These are phyloP conservation scores for Blastobotrys parvus DNA, from an alignment of 805 yeast species.

Conservation along the genomic window DNA sequence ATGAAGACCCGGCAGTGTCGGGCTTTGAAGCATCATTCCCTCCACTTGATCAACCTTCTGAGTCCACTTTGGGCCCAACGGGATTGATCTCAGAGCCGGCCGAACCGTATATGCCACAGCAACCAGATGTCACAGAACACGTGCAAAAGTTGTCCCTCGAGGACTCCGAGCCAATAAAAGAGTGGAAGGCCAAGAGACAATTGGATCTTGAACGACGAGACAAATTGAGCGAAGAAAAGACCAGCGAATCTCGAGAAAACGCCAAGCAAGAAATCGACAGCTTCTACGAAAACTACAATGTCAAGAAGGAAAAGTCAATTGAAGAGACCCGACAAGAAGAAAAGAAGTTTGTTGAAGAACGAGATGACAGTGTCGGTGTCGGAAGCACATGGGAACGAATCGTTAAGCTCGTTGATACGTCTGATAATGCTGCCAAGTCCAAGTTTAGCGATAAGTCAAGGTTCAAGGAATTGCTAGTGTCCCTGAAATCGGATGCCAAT, in stretches of 20 bases:
- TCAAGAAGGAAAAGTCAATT: conserved; percentile 64
- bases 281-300: conserved; percentile 84
- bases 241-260: conserved; percentile 57
- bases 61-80: conserved; percentile 8
- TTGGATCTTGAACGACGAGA: conserved; percentile 77
- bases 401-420: conserved; percentile 39
- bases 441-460: conserved; percentile 54
- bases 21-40: conserved; percentile 23
- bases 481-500: conserved; percentile 57
- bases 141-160: conserved; percentile 25
- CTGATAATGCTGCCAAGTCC: conserved; percentile 38
- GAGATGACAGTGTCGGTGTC: conserved; percentile 45
- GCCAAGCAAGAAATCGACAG: conserved; percentile 84
- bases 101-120: conserved; percentile 17
- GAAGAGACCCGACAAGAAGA: conserved; percentile 60
- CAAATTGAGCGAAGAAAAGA: conserved; percentile 53
- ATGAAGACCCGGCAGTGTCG: conserved; percentile 11
- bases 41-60: conserved; percentile 12
- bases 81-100: conserved; percentile 16
- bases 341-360: conserved; percentile 58
- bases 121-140: conserved; percentile 5
- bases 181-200: conserved; percentile 78
- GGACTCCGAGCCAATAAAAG: conserved; percentile 52
- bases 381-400: conserved; percentile 56
- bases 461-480: conserved; percentile 55